These are phyloP conservation scores for Ploettnerulaceae sp. DNA, from an alignment of 2,329 filamentous ascomycete species.

Conservation along the genomic window DNA sequence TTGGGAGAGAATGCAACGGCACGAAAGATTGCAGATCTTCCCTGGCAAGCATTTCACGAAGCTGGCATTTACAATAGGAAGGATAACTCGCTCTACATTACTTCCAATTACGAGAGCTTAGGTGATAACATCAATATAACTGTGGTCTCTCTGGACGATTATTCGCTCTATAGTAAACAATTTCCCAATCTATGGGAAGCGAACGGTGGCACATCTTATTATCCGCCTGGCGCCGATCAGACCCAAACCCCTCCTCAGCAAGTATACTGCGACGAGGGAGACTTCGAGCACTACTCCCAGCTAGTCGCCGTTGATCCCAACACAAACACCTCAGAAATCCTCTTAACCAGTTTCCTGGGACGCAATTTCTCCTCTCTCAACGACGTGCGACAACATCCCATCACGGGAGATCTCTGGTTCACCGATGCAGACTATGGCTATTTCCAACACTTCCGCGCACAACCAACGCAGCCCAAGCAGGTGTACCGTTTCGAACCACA, in stretches of 20 bases:
- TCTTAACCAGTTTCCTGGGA: conserved; percentile 5
- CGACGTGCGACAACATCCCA: conserved; percentile 7
- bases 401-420: conserved; percentile 9
- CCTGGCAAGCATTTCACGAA: conserved; percentile 10
- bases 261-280: conserved; percentile 7
- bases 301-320: conserved; percentile 5
- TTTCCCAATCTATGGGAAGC: conserved; percentile 5
- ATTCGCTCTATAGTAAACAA: conserved; percentile 5
- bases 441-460: not conserved
- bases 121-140: conserved; percentile 9
- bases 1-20: conserved; percentile 5
- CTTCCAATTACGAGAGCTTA: conserved; percentile 3
- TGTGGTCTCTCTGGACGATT: conserved; percentile 7
- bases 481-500: conserved; percentile 7
- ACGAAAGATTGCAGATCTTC: conserved; percentile 7
- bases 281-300: conserved; percentile 6
- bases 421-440: conserved; percentile 8
- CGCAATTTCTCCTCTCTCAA: conserved; percentile 9
- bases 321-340: conserved; percentile 1
- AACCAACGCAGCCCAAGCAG: conserved; percentile 4
- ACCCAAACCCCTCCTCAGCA: conserved; percentile 7
- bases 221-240: conserved; percentile 6
- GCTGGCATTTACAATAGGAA: conserved; percentile 10
- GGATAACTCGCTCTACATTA: conserved; percentile 8
- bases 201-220: conserved; percentile 5